A percentile compares a stretch with the other conserved stretches of the same genome.
Conservation (phyloP, 495 filamentous ascomycete species). For the Hypoxylon lenormandii region DNA sequence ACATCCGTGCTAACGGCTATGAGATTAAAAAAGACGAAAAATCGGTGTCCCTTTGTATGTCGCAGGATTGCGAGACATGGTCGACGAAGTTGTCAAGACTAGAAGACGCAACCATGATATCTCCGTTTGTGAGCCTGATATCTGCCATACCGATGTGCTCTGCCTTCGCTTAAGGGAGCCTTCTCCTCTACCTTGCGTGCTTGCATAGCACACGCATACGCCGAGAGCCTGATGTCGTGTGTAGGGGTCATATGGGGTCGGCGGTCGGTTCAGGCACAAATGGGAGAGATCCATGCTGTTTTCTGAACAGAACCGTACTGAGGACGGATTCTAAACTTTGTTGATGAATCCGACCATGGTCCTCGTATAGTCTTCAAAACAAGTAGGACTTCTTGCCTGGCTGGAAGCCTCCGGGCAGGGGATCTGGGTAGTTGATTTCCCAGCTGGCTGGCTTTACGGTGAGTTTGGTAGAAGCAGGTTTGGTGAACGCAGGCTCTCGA, state of each 20-base stretch:
- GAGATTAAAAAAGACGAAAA: too few species aligned
- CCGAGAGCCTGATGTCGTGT: too few species aligned
- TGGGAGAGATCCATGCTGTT: not conserved
- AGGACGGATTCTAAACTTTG: not conserved
- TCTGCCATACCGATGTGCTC: too few species aligned
- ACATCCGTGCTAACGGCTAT: too few species aligned
- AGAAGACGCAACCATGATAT: not conserved
- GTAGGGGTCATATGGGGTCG: too few species aligned
- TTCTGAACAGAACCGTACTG: not conserved
- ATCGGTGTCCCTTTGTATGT: too few species aligned
- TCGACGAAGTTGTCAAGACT: not conserved
- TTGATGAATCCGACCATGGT: not conserved
- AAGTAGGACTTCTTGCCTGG: constrained; percentile 47
- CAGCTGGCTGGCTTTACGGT: constrained; percentile 7
- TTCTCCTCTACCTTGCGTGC: too few species aligned
- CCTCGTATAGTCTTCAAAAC: constrained; percentile 11
- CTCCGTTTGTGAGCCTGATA: not conserved
- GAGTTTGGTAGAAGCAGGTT: constrained; percentile 8
- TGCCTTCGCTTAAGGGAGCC: too few species aligned
- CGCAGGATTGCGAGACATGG: too few species aligned
- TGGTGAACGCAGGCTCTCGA: constrained; percentile 3
- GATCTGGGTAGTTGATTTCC: constrained; percentile 45
- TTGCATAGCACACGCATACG: too few species aligned
- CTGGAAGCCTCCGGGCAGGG: constrained; percentile 46
- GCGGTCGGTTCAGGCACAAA: not conserved